Conservation (phyloP, 805 yeast species). For the Schizosaccharomyces osmophilus region DNA sequence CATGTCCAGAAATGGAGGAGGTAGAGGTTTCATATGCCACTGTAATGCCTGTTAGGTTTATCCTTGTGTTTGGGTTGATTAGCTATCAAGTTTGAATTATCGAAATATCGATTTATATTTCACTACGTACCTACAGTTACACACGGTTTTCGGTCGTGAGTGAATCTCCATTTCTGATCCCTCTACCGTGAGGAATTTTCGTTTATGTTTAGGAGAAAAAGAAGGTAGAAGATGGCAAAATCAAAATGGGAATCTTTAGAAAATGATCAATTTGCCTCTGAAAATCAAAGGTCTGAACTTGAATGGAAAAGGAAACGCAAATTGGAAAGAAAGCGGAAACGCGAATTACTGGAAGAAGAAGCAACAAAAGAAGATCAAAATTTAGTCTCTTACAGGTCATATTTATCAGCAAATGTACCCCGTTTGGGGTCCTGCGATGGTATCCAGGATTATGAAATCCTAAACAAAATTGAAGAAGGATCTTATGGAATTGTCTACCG, state of each 20-base stretch:
- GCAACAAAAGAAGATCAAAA: background rate
- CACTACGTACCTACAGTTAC: too few species aligned
- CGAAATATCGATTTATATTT: too few species aligned
- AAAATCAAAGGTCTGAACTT: background rate
- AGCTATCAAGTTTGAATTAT: too few species aligned
- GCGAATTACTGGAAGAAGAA: background rate
- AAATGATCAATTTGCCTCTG: background rate
- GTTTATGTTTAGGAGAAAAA: too few species aligned
- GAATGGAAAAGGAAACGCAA: background rate
- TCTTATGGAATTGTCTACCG: slow-evolving; percentile 33
- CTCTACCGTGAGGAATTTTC: too few species aligned
- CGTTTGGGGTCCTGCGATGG: background rate
- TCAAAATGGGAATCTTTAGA: background rate
- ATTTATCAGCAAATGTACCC: background rate
- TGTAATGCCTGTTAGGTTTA: too few species aligned
- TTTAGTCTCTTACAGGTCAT: background rate
- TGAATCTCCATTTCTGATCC: too few species aligned
- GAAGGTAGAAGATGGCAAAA: background rate
- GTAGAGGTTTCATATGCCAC: too few species aligned
- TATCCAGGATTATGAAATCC: slow-evolving; percentile 8
- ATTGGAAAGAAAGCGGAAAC: background rate
- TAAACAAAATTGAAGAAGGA: slow-evolving; percentile 15
- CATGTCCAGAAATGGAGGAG: too few species aligned
- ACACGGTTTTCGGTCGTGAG: too few species aligned
- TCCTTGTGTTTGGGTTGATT: too few species aligned